phyloP scores from a whole-genome alignment of 345 rosid species.

The Toxicodendron radicans region DNA sequence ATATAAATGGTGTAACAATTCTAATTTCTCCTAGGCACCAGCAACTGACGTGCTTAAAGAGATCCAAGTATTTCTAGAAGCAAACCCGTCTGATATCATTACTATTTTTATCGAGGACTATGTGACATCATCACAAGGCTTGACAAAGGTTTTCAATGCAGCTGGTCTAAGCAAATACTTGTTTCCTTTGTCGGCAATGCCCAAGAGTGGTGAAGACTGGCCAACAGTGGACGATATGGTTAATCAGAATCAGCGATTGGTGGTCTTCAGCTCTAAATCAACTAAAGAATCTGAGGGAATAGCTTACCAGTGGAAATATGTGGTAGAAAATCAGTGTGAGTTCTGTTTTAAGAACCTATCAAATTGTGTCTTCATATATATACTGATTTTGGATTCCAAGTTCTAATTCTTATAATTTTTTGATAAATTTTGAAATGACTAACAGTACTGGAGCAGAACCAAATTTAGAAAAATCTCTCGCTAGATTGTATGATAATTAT shows the following conservation, averaged over 20 bases:
- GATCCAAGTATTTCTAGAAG: slow-evolving; percentile 60
- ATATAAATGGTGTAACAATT: background rate
- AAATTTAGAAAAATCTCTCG: background rate
- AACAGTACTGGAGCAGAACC: background rate
- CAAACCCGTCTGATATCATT: slow-evolving; percentile 78
- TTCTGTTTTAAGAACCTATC: background rate
- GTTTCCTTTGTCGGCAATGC: slow-evolving; percentile 83
- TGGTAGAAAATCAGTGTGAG: slow-evolving; percentile 87
- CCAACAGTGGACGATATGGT: slow-evolving; percentile 91
- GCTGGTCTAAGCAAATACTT: slow-evolving; percentile 66
- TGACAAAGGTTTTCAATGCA: slow-evolving; percentile 78
- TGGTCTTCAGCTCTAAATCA: slow-evolving; percentile 80
- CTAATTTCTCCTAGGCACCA: slow-evolving; percentile 59
- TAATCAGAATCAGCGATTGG: slow-evolving; percentile 70
- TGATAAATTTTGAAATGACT: background rate
- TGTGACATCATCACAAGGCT: slow-evolving; percentile 67
- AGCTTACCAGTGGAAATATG: slow-evolving; percentile 88
- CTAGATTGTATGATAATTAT: background rate
- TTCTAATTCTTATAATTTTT: background rate
- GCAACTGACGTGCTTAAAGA: slow-evolving; percentile 78
- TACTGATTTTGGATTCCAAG: background rate
- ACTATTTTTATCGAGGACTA: slow-evolving; percentile 96
- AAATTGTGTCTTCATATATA: background rate
- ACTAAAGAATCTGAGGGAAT: slow-evolving; percentile 83
- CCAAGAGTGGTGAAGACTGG: slow-evolving; percentile 83